Evolutionary conservation across 345 rosid genomes (phyloP), one percentile per base, ranked within the genome.

Genomic region (Draba incana): DNA sequence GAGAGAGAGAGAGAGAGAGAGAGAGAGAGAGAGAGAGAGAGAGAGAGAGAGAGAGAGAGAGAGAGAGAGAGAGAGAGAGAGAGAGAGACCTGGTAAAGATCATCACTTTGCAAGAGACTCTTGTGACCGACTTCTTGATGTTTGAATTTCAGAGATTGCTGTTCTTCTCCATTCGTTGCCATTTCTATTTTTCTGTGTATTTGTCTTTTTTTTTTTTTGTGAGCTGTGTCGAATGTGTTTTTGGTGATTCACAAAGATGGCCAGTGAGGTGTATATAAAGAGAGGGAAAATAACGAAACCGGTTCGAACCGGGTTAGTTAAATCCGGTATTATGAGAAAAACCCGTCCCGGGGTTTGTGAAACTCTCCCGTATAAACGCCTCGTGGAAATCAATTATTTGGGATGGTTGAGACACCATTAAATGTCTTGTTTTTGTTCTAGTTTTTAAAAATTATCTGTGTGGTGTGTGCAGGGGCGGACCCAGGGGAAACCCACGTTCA

Each of bases 41-140:
- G 20, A 20, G 20, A 20, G 20, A 20, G 20, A 20, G 20, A 20
- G 20, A n/a, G 20, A 20, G 20, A 20, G 20, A 20, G 20, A 20
- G 20, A 20, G 20, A 20, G 20, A 20, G 20, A 20, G 20, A 20
- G 20, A 20, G 20, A 20, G 20, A 20, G 20, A 20, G 20, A 20
- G 20, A 20, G 20, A 20, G 1, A 20, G 20, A 20, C 99, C 96
- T 91, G 99, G 72, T 89, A 92, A 25, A 95, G 98, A 33, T 84
- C 98, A 75, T 95, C 98, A 31, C 91, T 89, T 38, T 89, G 99
- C 37, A 95, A 68, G 60, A 95, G 96, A 73, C 96, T 92, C 80
- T 92, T 95, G 85, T 92, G 97, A 66, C 98, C 99, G 37, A 88
- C 96, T 78, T 92, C 98, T 64, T 84, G 90, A 68, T 95, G 98